These are phyloP conservation scores for Pseudopyricularia cyperi DNA, from an alignment of 2,329 filamentous ascomycete species.

Conservation along the genomic window DNA sequence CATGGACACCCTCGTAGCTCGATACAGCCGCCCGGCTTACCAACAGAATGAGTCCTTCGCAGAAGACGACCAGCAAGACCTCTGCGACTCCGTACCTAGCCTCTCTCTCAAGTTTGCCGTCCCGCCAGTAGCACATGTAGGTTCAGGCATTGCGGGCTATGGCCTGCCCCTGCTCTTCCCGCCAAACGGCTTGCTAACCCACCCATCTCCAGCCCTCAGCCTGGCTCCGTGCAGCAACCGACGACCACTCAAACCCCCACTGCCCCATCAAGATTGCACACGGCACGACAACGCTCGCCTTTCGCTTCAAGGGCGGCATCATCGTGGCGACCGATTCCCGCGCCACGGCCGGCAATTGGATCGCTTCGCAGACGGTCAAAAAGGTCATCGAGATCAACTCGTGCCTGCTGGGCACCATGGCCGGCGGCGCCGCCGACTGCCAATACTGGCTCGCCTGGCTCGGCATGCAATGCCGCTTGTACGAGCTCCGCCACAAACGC, in stretches of 20 bases:
- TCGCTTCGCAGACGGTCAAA: conserved; percentile 98
- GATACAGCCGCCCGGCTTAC: conserved; percentile 71
- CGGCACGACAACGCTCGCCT: conserved; percentile 94
- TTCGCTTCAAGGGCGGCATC: conserved; percentile 96
- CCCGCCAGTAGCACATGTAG: conserved; percentile 80
- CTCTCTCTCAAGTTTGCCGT: conserved; percentile 90
- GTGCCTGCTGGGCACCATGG: conserved; percentile 92
- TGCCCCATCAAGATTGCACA: conserved; percentile 99
- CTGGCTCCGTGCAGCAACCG: conserved; percentile 93
- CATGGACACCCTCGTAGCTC: conserved; percentile 90
- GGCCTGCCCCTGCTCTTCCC: too few relatives aligned
- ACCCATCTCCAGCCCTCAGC: conserved; percentile 53
- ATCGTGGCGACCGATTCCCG: conserved; percentile 97
- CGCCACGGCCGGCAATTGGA: conserved; percentile 97
- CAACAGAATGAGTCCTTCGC: conserved; percentile 58
- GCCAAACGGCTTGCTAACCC: too few relatives aligned
- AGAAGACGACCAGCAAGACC: conserved; percentile 62
- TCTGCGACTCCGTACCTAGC: conserved; percentile 56
- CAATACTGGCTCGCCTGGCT: conserved; percentile 99
- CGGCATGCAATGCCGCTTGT: conserved; percentile 96
- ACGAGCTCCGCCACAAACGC: conserved; percentile 98
- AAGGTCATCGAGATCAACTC: conserved; percentile 99
- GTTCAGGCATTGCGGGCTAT: too few relatives aligned
- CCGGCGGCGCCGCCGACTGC: conserved; percentile 95
- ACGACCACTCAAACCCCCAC: conserved; percentile 91